A percentile compares a stretch with the other conserved stretches of the same genome.
Evolutionary conservation across 805 yeast species (phyloP).

Genomic region (Ogataea siamensis): DNA sequence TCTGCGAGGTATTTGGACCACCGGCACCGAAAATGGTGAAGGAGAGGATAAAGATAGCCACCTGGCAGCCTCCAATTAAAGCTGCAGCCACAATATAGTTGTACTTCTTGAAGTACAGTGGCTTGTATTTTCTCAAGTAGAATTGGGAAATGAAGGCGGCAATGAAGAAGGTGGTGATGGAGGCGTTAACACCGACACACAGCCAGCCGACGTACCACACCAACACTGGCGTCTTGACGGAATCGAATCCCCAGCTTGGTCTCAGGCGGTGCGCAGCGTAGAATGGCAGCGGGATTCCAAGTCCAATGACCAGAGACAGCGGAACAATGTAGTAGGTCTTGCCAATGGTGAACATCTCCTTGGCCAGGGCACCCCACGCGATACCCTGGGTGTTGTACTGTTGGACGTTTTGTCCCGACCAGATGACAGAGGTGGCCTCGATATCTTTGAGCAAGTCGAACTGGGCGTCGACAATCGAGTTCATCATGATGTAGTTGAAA

Average conservation of each 20-base stretch:
- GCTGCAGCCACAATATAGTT: slow-evolving; percentile 51
- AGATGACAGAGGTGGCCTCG: slow-evolving; percentile 31
- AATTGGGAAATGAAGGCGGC: slow-evolving; percentile 28
- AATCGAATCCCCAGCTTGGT: slow-evolving; percentile 31
- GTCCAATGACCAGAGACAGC: slow-evolving; percentile 29
- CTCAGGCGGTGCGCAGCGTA: slow-evolving; percentile 28
- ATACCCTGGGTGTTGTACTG: slow-evolving; percentile 36
- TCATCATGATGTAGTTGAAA: slow-evolving; percentile 31
- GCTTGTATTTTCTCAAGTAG: slow-evolving; percentile 28
- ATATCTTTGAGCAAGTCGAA: slow-evolving; percentile 29
- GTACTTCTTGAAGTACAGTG: slow-evolving; percentile 38
- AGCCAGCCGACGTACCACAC: slow-evolving; percentile 36
- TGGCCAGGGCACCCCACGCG: slow-evolving; percentile 37
- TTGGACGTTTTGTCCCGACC: slow-evolving; percentile 37
- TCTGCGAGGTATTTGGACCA: slow-evolving; percentile 26
- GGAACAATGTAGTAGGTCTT: slow-evolving; percentile 33
- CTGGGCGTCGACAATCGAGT: slow-evolving; percentile 32
- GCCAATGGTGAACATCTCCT: slow-evolving; percentile 32
- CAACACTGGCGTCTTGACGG: slow-evolving; percentile 28
- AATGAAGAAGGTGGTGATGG: slow-evolving; percentile 31
- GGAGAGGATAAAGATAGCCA: slow-evolving; percentile 32
- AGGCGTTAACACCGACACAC: slow-evolving; percentile 34
- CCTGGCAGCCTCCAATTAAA: slow-evolving; percentile 45
- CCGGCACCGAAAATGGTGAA: slow-evolving; percentile 35
- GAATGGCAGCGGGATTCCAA: slow-evolving; percentile 32